Evolutionary conservation across 805 yeast genomes (phyloP).

Genomic region (Priceomyces fermenticarens): DNA sequence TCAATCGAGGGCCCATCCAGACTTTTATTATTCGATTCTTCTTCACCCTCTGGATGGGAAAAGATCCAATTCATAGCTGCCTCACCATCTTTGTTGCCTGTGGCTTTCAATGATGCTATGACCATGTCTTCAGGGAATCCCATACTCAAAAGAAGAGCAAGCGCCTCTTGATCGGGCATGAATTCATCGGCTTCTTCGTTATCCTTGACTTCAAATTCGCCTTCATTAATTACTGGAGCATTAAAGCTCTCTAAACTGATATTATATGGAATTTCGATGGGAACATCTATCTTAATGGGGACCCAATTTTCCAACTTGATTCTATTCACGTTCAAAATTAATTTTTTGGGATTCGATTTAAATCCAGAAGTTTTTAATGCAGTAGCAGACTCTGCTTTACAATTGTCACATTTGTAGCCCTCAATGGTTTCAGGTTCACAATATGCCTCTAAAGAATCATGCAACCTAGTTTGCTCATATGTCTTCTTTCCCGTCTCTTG

Average conservation of each 20-base stretch:
- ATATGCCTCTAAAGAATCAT: slow-evolving; percentile 45
- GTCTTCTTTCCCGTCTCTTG: slow-evolving; percentile 43
- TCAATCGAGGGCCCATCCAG: slow-evolving; percentile 32
- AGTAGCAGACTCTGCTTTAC: slow-evolving; percentile 37
- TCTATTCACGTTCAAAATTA: slow-evolving; percentile 73
- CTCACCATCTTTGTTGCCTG: slow-evolving; percentile 66
- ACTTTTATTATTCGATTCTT: slow-evolving; percentile 31
- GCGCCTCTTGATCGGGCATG: slow-evolving; percentile 51
- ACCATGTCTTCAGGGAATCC: slow-evolving; percentile 79
- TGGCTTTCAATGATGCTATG: slow-evolving; percentile 63
- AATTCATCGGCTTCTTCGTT: slow-evolving; percentile 30
- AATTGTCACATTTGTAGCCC: slow-evolving; percentile 55
- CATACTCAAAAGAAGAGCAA: slow-evolving; percentile 65
- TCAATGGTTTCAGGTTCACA: slow-evolving; percentile 55
- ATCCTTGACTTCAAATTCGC: slow-evolving; percentile 23
- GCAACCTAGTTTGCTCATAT: slow-evolving; percentile 50
- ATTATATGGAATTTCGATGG: slow-evolving; percentile 47
- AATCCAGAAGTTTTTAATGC: slow-evolving; percentile 46
- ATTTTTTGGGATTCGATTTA: slow-evolving; percentile 62
- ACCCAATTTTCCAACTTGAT: slow-evolving; percentile 87
- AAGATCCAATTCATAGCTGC: slow-evolving; percentile 89
- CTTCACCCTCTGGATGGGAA: slow-evolving; percentile 82
- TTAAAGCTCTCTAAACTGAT: slow-evolving; percentile 44
- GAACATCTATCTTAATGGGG: slow-evolving; percentile 77
- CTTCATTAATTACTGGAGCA: slow-evolving; percentile 39